These are phyloP conservation scores for Saccharomycopsis sp. DNA, from an alignment of 805 yeast species.

Conservation along the genomic window DNA sequence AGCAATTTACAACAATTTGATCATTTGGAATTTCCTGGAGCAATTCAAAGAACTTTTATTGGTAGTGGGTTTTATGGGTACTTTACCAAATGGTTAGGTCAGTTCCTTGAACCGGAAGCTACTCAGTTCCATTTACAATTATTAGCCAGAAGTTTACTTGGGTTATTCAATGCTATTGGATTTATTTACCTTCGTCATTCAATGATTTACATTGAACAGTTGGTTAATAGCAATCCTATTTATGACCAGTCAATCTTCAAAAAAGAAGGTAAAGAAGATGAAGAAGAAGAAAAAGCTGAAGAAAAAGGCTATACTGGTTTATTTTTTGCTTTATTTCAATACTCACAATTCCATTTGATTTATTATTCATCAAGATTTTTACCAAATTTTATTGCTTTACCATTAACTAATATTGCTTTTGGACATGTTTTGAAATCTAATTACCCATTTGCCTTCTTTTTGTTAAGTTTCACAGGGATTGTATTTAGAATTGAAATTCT, in stretches of 20 bases:
- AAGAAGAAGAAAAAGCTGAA: constrained; percentile 5
- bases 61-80: constrained; percentile 52
- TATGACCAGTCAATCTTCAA: not conserved
- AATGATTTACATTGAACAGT: constrained; percentile 17
- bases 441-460: constrained; percentile 35
- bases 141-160: constrained; percentile 49
- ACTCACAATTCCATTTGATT: constrained; percentile 68
- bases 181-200: constrained; percentile 41
- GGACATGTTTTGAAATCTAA: constrained; percentile 41
- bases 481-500: constrained; percentile 68
- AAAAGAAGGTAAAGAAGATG: not conserved
- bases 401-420: constrained; percentile 51
- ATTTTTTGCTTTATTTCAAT: constrained; percentile 51
- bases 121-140: constrained; percentile 44
- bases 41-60: constrained; percentile 75
- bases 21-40: constrained; percentile 77
- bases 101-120: constrained; percentile 15
- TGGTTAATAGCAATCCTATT: constrained; percentile 20
- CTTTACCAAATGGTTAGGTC: constrained; percentile 31
- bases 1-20: constrained; percentile 42
- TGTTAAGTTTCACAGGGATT: constrained; percentile 52
- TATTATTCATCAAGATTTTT: constrained; percentile 77
- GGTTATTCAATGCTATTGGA: constrained; percentile 45
- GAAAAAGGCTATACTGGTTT: constrained; percentile 25
- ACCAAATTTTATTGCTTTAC: constrained; percentile 82